phyloP scores from a whole-genome alignment of 2,329 filamentous ascomycete species.

The Fusarium drepaniforme region DNA sequence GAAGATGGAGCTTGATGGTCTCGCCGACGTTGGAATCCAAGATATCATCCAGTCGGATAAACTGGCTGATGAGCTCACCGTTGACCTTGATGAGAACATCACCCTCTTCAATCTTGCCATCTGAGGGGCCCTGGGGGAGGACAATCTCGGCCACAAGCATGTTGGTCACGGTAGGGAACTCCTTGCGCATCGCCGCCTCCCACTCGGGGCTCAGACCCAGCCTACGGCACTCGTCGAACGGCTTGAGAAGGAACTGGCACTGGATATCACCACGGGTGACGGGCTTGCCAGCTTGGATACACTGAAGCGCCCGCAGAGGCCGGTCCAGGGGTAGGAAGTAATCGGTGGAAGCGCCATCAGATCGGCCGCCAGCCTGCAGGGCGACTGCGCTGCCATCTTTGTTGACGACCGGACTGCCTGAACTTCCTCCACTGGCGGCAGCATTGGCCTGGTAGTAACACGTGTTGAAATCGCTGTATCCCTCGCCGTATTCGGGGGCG shows the following conservation, averaged over 20 bases:
- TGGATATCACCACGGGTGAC: constrained; percentile 97
- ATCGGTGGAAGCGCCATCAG: constrained; percentile 95
- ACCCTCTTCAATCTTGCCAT: constrained; percentile 90
- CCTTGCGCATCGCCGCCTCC: constrained; percentile 85
- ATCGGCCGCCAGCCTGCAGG: constrained; percentile 91
- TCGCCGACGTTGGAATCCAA: constrained; percentile 88
- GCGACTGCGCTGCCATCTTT: constrained; percentile 93
- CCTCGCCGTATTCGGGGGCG: constrained; percentile 96
- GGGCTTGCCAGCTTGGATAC: constrained; percentile 80
- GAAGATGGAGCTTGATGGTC: constrained; percentile 83
- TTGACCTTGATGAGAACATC: constrained; percentile 96
- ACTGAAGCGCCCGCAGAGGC: constrained; percentile 86
- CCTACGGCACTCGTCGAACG: constrained; percentile 95
- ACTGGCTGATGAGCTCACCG: constrained; percentile 91
- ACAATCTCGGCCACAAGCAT: constrained; percentile 98
- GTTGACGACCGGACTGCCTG: constrained; percentile 98
- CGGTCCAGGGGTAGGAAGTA: constrained; percentile 97
- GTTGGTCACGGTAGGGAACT: constrained; percentile 93
- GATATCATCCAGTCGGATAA: constrained; percentile 91
- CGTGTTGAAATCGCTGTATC: constrained; percentile 96
- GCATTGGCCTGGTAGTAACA: constrained; percentile 99
- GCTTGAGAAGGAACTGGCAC: constrained; percentile 96
- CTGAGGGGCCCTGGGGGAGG: constrained; percentile 88
- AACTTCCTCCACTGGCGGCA: constrained; percentile 95
- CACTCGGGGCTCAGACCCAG: constrained; percentile 86